Conservation (phyloP, 495 filamentous ascomycete genomes). For the Talaromyces thailandensis region DNA sequence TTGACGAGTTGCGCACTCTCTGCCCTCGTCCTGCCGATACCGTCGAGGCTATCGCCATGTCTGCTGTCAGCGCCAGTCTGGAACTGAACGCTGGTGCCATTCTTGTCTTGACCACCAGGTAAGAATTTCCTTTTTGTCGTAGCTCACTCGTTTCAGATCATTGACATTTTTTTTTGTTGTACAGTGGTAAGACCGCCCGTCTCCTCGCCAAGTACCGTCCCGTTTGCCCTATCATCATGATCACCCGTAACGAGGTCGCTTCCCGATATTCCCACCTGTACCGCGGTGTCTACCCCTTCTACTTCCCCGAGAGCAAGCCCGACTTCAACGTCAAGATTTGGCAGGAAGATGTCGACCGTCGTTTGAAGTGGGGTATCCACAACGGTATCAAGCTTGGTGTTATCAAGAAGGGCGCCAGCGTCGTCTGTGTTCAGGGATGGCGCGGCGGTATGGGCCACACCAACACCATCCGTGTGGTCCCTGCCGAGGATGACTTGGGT, state of each 20-base stretch:
- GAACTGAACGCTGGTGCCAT: conserved; percentile 95
- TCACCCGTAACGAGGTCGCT: conserved; percentile 76
- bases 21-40: conserved; percentile 73
- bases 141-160: neutral
- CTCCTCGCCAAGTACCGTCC: conserved; percentile 96
- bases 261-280: conserved; percentile 90
- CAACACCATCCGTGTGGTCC: conserved; percentile 76
- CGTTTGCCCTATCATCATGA: conserved; percentile 98
- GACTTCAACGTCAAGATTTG: conserved; percentile 83
- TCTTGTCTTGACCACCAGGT: conserved; percentile 86
- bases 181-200: conserved; percentile 78
- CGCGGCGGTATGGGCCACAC: conserved; percentile 96
- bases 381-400: conserved; percentile 79
- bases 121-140: conserved; percentile 13
- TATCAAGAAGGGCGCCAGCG: conserved; percentile 69
- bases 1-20: conserved; percentile 85
- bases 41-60: conserved; percentile 89
- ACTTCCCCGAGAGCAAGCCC: conserved; percentile 85
- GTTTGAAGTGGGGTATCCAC: conserved; percentile 88
- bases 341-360: conserved; percentile 97
- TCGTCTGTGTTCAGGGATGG: conserved; percentile 97
- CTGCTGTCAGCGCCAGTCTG: conserved; percentile 85
- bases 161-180: neutral
- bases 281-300: conserved; percentile 95
- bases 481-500: conserved; percentile 56